phyloP scores from a whole-genome alignment of 179 eudicot genomes.

The Patellifolia procumbens region DNA sequence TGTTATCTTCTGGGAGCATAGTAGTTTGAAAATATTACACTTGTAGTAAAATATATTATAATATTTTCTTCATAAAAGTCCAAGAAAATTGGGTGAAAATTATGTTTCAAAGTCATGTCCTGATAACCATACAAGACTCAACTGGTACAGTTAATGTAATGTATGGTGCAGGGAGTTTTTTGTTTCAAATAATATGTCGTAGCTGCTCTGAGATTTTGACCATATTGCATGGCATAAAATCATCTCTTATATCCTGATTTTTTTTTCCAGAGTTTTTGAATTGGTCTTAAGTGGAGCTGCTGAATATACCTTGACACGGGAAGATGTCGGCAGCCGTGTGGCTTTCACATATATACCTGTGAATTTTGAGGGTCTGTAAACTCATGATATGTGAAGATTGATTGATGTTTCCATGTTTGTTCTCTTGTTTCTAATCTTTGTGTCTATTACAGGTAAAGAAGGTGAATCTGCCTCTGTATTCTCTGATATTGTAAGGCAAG shows the following conservation, averaged over 20 bases:
- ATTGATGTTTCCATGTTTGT: constrained; percentile 10
- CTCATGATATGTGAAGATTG: constrained; percentile 18
- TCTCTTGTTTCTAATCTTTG: constrained; percentile 16
- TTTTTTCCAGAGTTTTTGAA: constrained; percentile 55
- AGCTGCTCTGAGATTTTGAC: not conserved
- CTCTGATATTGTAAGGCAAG: constrained; percentile 74
- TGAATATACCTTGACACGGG: constrained; percentile 71
- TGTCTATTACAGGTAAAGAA: constrained; percentile 74
- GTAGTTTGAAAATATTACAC: not conserved
- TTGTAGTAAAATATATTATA: not conserved
- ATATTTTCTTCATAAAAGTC: not conserved
- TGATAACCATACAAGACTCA: not conserved
- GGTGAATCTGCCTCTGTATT: constrained; percentile 62
- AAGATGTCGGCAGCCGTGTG: constrained; percentile 75
- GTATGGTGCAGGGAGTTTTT: not conserved
- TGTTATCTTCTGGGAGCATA: not conserved
- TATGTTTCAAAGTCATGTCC: not conserved
- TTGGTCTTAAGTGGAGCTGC: constrained; percentile 70
- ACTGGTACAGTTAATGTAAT: not conserved
- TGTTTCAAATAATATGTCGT: not conserved
- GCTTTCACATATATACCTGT: constrained; percentile 77
- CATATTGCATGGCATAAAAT: not conserved
- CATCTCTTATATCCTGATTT: constrained; percentile 15
- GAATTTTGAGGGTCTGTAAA: constrained; percentile 78
- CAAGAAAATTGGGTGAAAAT: not conserved